Evolutionary conservation across 495 filamentous ascomycete genomes (phyloP).

Genomic region (Rhizodiscina lignyota): DNA sequence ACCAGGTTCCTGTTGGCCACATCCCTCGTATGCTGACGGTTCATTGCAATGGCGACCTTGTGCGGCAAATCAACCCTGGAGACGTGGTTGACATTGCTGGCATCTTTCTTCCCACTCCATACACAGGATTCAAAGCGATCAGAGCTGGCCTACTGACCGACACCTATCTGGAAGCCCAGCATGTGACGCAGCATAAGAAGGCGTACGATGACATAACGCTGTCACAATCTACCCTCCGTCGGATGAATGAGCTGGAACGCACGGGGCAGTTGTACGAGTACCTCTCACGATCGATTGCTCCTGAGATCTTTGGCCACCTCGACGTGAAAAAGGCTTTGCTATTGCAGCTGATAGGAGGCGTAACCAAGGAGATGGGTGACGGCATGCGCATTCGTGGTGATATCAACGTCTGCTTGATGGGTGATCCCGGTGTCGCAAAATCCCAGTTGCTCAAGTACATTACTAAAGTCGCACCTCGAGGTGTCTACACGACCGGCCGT

Average conservation of each 20-base stretch:
- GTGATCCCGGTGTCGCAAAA: constrained; percentile 97
- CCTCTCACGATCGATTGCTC: constrained; percentile 85
- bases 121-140: constrained; percentile 95
- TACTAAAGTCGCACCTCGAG: constrained; percentile 90
- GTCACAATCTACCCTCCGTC: constrained; percentile 56
- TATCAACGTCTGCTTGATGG: constrained; percentile 98
- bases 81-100: constrained; percentile 87
- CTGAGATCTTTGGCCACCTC: constrained; percentile 89
- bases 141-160: constrained; percentile 87
- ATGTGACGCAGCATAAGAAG: constrained; percentile 91
- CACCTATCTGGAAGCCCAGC: constrained; percentile 89
- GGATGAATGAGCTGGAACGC: constrained; percentile 65
- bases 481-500: constrained; percentile 94
- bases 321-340: constrained; percentile 97
- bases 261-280: constrained; percentile 89
- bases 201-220: constrained; percentile 77
- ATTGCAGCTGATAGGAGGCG: constrained; percentile 85
- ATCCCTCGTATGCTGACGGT: constrained; percentile 83
- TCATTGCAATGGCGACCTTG: constrained; percentile 73
- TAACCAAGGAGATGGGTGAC: constrained; percentile 93
- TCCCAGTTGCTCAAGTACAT: constrained; percentile 97
- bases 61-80: constrained; percentile 75
- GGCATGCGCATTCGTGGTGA: constrained; percentile 97
- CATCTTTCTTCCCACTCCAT: constrained; percentile 92
- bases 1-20: constrained; percentile 94